Percentiles rank a stretch among this genome's conserved stretches.
phyloP scores from a whole-genome alignment of 805 yeast genomes.

The Priceomyces carsonii region DNA sequence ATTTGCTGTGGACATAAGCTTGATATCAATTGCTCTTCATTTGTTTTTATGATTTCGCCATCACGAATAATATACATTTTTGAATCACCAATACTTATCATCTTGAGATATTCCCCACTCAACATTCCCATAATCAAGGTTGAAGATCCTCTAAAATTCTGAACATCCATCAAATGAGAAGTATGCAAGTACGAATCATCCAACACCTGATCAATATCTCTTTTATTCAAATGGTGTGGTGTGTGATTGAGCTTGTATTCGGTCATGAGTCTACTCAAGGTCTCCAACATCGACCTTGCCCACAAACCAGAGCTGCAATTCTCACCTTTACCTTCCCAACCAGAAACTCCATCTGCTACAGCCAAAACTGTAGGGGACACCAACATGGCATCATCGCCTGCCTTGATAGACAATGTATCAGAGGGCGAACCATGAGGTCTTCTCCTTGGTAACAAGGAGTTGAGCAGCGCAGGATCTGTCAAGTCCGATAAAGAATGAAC shows the following conservation, averaged over 20 bases:
- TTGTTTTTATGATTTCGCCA: conserved; percentile 42
- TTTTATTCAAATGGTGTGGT: conserved; percentile 37
- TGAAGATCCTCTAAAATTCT: conserved; percentile 48
- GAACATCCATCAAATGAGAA: conserved; percentile 51
- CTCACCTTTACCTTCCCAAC: conserved; percentile 48
- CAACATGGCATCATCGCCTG: conserved; percentile 61
- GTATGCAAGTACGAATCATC: conserved; percentile 52
- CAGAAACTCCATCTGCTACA: conserved; percentile 59
- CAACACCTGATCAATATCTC: conserved; percentile 43
- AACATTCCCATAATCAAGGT: conserved; percentile 51
- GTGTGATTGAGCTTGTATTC: conserved; percentile 43
- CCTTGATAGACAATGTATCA: conserved; percentile 52
- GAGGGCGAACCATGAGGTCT: conserved; percentile 53
- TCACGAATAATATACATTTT: conserved; percentile 49
- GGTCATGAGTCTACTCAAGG: conserved; percentile 46
- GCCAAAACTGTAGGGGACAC: conserved; percentile 53
- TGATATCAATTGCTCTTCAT: conserved; percentile 48
- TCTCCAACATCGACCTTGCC: conserved; percentile 54
- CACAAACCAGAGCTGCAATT: conserved; percentile 51
- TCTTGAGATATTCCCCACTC: conserved; percentile 45
- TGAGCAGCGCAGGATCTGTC: conserved; percentile 48
- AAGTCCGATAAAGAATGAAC: conserved; percentile 52
- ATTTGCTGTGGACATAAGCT: conserved; percentile 54
- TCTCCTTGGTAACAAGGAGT: conserved; percentile 48
- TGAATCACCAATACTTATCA: conserved; percentile 55